Conservation (phyloP, 2,329 filamentous ascomycete species). For the Dothiorella sarmentorum region DNA sequence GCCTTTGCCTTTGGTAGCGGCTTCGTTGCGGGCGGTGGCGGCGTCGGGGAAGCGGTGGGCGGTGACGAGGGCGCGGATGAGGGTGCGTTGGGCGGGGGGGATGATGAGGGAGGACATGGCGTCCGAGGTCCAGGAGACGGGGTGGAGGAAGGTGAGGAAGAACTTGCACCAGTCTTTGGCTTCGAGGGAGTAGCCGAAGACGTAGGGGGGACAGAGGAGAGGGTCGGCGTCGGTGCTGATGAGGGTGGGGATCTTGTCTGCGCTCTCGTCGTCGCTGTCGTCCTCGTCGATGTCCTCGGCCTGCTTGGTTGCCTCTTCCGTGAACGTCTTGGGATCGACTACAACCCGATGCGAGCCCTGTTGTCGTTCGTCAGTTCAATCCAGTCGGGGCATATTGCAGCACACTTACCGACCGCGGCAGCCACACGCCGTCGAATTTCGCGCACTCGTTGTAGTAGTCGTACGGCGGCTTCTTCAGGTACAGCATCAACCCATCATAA, state of each 20-base stretch:
- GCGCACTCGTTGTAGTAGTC: conserved; percentile 22
- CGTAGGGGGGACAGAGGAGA: conserved; percentile 30
- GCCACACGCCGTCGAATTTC: conserved; percentile 20
- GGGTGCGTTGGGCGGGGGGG: conserved; percentile 26
- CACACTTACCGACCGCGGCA: conserved; percentile 19
- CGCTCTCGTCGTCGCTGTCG: background rate
- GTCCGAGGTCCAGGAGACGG: conserved; percentile 29
- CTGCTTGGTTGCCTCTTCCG: conserved; percentile 20
- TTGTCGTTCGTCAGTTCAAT: too few species aligned
- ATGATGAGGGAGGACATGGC: conserved; percentile 33
- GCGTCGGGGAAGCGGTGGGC: conserved; percentile 25
- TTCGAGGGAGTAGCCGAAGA: conserved; percentile 23
- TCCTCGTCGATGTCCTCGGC: background rate
- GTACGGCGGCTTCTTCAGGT: conserved; percentile 24
- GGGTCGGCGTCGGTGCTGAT: conserved; percentile 22
- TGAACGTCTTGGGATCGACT: conserved; percentile 27
- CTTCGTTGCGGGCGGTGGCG: conserved; percentile 24
- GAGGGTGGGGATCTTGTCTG: conserved; percentile 11
- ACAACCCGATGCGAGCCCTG: conserved; percentile 25
- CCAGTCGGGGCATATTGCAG: too few species aligned
- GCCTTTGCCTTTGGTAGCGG: conserved; percentile 52
- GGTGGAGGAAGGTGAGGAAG: conserved; percentile 25
- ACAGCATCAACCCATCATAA: conserved; percentile 25
- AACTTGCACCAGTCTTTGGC: conserved; percentile 22
- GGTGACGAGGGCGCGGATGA: conserved; percentile 28